A percentile compares a stretch with the other conserved stretches of the same genome.
These are phyloP conservation scores for Coemansia sp. DNA, from an alignment of 192 early-diverging fungal genomes.

Conservation along the genomic window DNA sequence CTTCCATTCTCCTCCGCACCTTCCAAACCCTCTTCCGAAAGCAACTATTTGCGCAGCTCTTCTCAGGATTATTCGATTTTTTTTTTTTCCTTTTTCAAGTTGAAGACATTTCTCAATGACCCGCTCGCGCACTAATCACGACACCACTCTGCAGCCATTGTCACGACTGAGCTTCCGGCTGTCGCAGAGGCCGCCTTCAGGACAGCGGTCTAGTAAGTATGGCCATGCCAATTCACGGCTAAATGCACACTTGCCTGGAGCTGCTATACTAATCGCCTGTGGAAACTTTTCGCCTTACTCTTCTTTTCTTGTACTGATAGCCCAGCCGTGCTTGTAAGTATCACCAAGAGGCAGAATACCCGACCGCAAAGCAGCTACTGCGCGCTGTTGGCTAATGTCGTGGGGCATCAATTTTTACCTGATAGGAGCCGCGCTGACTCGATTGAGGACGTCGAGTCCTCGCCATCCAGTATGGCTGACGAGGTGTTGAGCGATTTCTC, in stretches of 20 bases:
- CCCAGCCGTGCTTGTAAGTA: neutral
- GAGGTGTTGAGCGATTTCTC: neutral
- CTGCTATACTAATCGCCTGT: neutral
- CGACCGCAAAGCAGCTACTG: neutral
- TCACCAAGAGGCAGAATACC: neutral
- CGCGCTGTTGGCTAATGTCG: neutral
- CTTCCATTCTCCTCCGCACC: neutral
- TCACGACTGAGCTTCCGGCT: conserved; percentile 40
- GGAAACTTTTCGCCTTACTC: neutral
- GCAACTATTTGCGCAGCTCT: neutral
- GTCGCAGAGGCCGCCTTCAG: conserved; percentile 35
- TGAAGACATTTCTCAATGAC: conserved; percentile 7
- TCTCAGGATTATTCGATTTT: neutral
- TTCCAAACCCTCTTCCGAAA: too few relatives aligned
- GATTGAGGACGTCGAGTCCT: conserved; percentile 34
- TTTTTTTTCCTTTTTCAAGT: neutral
- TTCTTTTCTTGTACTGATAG: neutral
- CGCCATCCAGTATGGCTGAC: conserved; percentile 1
- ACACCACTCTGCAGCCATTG: conserved; percentile 21
- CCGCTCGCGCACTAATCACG: conserved; percentile 8
- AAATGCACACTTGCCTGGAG: neutral
- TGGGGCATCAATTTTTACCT: neutral
- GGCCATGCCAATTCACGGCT: neutral
- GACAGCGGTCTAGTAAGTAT: conserved; percentile 6
- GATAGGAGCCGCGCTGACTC: conserved; percentile 34